Evolutionary conservation across 164 flowering plant species (phyloP), one percentile per base, ranked within the genome.

Genomic region (Magnolia kwangsiensis): DNA sequence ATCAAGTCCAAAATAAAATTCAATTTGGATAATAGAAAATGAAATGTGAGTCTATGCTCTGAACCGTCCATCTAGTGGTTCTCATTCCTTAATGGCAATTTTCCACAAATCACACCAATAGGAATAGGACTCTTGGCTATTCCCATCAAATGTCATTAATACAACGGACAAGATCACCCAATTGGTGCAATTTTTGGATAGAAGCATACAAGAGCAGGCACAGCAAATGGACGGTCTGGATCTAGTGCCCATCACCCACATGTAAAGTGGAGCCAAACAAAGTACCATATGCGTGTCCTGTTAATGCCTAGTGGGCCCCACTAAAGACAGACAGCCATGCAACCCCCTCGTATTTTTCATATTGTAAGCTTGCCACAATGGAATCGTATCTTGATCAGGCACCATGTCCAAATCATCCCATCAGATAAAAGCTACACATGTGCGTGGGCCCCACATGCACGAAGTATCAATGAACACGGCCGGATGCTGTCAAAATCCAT

Each of bases 321-420:
- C 69, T 20, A 21, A 49, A 9, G 73, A 19, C 73, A 50, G 24
- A 23, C 51, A 71, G 51, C 50, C 68, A 63, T 63, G 69, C 51
- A 50, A 61, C 21, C 21, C 58, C 63, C 2, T 74, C 37, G 19
- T 13, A 51, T 75, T 67, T 67, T 50, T 75, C 77, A 51, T 4
- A 20, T 67, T 75, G 77, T 67, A 67, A 75, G 49, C 64, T 75
- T 51, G 23, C 29, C 16, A 51, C 24, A 8, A 67, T 50, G 72
- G 77, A 67, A 75, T 75, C 77, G 50, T 51, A 31, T 8, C 23
- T 66, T 66, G 63, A 27, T 24, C 21, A 20, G 72, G 65, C 27
- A 18, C 24, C 63, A 20, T 7, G 65, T 67, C 64, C 71, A 50
- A 19, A 29, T 75, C 77, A 75, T 29, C 8, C 49, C 5, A 2